phyloP scores from a whole-genome alignment of 2,329 filamentous ascomycete genomes.

The Aspergillus hortae region DNA sequence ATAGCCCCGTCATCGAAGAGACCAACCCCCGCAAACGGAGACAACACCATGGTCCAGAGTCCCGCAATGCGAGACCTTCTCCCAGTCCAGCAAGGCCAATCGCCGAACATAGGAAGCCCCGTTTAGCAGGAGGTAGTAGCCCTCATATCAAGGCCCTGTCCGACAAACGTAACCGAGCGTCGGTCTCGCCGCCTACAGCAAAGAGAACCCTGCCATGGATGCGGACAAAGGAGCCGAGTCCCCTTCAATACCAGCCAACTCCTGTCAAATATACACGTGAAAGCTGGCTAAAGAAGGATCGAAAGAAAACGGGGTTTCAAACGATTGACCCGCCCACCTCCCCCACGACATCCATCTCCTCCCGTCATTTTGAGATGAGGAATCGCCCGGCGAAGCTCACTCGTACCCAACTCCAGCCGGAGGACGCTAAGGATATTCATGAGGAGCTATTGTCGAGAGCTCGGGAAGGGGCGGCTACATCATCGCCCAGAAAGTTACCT shows the following conservation, averaged over 20 bases:
- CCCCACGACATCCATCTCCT: constrained; percentile 25
- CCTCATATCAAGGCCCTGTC: background rate
- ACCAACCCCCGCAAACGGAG: constrained; percentile 23
- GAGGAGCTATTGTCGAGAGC: too few relatives aligned
- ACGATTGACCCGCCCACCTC: constrained; percentile 35
- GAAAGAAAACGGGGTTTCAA: constrained; percentile 24
- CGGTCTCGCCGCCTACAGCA: constrained; percentile 5
- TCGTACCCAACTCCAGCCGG: background rate
- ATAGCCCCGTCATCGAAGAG: constrained; percentile 24
- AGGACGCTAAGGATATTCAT: background rate
- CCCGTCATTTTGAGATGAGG: constrained; percentile 17
- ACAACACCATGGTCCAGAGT: constrained; percentile 15
- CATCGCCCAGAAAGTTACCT: too few relatives aligned
- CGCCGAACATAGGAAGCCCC: background rate
- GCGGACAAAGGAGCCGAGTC: background rate
- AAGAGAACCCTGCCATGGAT: constrained; percentile 5
- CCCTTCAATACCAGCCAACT: background rate
- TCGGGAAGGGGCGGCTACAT: too few relatives aligned
- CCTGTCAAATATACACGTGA: constrained; percentile 6
- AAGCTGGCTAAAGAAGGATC: constrained; percentile 30
- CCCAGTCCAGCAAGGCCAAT: background rate
- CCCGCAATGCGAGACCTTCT: constrained; percentile 1
- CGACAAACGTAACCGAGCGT: background rate
- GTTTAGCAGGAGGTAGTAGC: too few relatives aligned
- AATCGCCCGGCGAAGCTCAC: constrained; percentile 1